phyloP scores from a whole-genome alignment of 306 rosid genomes.

The Vachellia collinsii region DNA sequence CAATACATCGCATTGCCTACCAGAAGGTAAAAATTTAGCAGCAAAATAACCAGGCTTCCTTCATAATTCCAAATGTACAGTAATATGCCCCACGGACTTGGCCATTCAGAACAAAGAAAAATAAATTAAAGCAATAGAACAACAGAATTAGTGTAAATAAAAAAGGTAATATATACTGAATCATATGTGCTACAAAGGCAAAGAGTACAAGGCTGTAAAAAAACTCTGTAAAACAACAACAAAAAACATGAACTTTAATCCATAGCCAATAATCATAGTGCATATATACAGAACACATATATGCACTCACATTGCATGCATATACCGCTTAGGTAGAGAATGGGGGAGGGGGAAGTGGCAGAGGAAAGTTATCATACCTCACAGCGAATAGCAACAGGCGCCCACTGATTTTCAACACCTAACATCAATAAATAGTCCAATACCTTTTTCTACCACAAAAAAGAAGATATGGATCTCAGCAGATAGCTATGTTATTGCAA shows the following conservation, averaged over 20 bases:
- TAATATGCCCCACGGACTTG: slow-evolving; percentile 15
- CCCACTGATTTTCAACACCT: slow-evolving; percentile 96
- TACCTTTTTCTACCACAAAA: slow-evolving; percentile 65
- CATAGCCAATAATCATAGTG: not conserved
- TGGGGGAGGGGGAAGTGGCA: not conserved
- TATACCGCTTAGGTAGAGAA: not conserved
- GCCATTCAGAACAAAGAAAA: slow-evolving; percentile 27
- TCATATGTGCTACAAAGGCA: not conserved
- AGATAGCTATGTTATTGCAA: slow-evolving; percentile 30
- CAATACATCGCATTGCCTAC: slow-evolving; percentile 82
- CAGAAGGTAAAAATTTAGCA: slow-evolving; percentile 29
- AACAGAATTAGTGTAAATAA: not conserved
- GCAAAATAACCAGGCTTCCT: slow-evolving; percentile 20
- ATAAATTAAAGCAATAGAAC: not conserved
- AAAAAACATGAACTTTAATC: not conserved
- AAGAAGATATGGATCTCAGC: slow-evolving; percentile 40
- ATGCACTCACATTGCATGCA: not conserved
- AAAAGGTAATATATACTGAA: not conserved
- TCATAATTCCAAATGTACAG: slow-evolving; percentile 8
- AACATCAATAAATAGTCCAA: slow-evolving; percentile 83
- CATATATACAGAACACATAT: not conserved
- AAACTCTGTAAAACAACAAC: not conserved
- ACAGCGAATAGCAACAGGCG: slow-evolving; percentile 83
- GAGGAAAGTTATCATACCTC: slow-evolving; percentile 54
- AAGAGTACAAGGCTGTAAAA: not conserved